Evolutionary conservation across 805 yeast species (phyloP).

Genomic region (Metschnikowia reukaufii): DNA sequence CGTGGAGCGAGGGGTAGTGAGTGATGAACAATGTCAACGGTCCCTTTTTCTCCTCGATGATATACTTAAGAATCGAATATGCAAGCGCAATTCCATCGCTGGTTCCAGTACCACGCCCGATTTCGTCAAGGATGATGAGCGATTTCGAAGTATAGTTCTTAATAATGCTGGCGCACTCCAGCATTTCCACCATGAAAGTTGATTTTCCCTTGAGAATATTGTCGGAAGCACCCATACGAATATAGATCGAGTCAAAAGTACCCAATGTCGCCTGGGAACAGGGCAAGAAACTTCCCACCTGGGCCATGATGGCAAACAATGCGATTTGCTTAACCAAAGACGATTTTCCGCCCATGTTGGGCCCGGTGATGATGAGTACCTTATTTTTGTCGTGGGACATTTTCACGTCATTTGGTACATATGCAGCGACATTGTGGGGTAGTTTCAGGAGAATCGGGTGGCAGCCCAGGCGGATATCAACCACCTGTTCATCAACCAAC

Average conservation of each 20-base stretch:
- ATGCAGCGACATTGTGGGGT: constrained; percentile 30
- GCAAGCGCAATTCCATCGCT: constrained; percentile 84
- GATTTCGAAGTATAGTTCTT: constrained; percentile 53
- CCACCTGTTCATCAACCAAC: constrained; percentile 41
- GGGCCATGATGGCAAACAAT: constrained; percentile 67
- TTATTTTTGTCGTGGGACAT: constrained; percentile 50
- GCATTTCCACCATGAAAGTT: constrained; percentile 78
- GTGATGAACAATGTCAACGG: constrained; percentile 78
- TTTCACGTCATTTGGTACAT: constrained; percentile 65
- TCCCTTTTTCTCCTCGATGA: constrained; percentile 34
- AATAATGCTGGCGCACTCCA: constrained; percentile 62
- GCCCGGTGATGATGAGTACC: constrained; percentile 71
- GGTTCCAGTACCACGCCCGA: constrained; percentile 76
- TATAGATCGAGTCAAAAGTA: constrained; percentile 71
- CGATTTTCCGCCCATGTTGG: constrained; percentile 88
- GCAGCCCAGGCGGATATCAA: constrained; percentile 57
- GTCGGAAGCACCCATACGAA: constrained; percentile 86
- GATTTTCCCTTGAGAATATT: constrained; percentile 73
- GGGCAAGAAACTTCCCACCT: constrained; percentile 75
- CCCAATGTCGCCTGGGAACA: constrained; percentile 62
- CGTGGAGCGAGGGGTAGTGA: constrained; percentile 70
- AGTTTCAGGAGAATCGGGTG: constrained; percentile 66
- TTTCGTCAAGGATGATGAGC: constrained; percentile 67
- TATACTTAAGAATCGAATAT: constrained; percentile 63
- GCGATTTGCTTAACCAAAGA: constrained; percentile 76